phyloP scores from a whole-genome alignment of 2,329 filamentous ascomycete species.

The Lasiodiplodia sp. region DNA sequence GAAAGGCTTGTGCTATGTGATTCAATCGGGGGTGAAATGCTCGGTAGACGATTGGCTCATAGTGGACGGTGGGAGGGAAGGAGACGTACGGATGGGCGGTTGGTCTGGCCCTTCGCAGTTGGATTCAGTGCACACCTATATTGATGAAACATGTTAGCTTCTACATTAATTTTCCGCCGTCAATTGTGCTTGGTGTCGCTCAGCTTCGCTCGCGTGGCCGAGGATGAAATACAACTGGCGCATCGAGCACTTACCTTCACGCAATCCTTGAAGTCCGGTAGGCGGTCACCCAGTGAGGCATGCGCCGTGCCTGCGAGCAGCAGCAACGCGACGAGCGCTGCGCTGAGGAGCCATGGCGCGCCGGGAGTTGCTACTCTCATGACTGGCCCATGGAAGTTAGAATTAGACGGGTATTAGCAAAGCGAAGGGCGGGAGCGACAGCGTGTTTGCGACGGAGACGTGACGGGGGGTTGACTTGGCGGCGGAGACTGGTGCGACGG shows the following conservation, averaged over 20 bases:
- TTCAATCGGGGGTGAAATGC: constrained; percentile 19
- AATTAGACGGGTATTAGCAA: background rate
- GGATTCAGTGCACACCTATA: constrained; percentile 77
- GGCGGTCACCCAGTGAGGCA: constrained; percentile 82
- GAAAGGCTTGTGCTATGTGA: background rate
- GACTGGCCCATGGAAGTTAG: constrained; percentile 17
- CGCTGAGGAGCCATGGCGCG: constrained; percentile 24
- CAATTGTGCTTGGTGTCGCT: background rate
- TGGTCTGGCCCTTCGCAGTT: constrained; percentile 77
- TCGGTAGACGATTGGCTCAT: constrained; percentile 27
- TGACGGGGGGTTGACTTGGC: constrained; percentile 15
- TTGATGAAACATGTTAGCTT: background rate
- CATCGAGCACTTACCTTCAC: constrained; percentile 67
- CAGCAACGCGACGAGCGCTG: constrained; percentile 42
- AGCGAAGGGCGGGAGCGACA: background rate
- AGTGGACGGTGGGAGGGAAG: constrained; percentile 27
- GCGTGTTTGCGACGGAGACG: constrained; percentile 4
- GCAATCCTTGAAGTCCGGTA: constrained; percentile 88
- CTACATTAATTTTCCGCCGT: constrained; percentile 33
- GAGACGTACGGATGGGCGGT: constrained; percentile 70
- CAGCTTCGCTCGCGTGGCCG: background rate
- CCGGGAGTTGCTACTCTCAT: constrained; percentile 22
- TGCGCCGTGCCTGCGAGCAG: constrained; percentile 49
- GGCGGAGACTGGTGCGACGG: background rate
- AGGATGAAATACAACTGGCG: constrained; percentile 28